Evolutionary conservation across 495 filamentous ascomycete species (phyloP), one percentile per base, ranked within the genome.

Genomic region (Neurospora hispaniola): DNA sequence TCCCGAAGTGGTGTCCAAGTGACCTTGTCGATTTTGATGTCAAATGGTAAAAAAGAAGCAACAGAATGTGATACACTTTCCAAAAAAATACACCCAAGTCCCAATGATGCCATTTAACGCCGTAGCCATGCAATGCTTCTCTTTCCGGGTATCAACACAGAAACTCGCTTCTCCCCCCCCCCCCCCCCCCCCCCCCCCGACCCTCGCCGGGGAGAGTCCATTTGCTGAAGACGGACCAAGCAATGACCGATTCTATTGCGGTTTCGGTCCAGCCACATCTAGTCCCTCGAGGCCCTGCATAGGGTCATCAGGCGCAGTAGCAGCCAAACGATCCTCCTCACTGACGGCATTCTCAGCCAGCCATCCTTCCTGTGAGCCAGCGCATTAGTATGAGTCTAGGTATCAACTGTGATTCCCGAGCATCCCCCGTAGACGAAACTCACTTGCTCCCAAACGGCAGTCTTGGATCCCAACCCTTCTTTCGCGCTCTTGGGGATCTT

Each of bases 371-470:
- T 98, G 75, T 79, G 78, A 11, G 41, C 2, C 42, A 23, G 40
- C 8, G 46, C 73, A 75, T 84, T 76, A 86, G 80, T 74, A 79
- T 44, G 42, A 76, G 72, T 69, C 69, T 16, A 23, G 10, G 27
- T 31, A 42, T n/a, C 5, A 38, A 1, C 39, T 68, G 20, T 23
- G n/a, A 35, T 73, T 11, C 31, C 20, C 27, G 12, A 39, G 7
- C 31, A 70, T 14, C 4, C 73, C 69, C 44, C 70, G 75, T 69
- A 59, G 16, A 35, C 70, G 70, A 71, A 62, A 78, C 89, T 68
- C 84, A 97, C 95, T 90, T 98, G 96, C 82, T 98, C 93, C 96
- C 96, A 99, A 73, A 99, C 87, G 10, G 96, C 96, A n/a, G 91
- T 97, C 84, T 93, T 96, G 83, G 91, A 93, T 41, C 95, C 94